Conservation (phyloP, 2,329 filamentous ascomycete genomes). For the Trichophyton mentagrophytes region DNA sequence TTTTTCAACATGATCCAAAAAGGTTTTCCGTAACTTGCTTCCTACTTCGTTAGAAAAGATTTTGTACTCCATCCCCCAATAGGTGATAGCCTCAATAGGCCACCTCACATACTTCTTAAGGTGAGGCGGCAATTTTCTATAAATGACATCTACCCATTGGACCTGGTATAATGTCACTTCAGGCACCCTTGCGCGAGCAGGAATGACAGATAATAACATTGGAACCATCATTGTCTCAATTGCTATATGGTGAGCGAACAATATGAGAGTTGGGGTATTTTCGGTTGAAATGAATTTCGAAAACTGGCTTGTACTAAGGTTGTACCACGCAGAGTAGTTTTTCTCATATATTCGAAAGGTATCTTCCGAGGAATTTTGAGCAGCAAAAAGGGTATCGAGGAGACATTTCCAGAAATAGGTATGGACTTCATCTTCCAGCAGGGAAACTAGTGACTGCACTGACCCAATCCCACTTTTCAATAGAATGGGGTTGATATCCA, state of each 20-base stretch:
- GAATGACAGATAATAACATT: background rate
- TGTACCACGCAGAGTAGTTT: constrained; percentile 1
- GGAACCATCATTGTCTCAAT: background rate
- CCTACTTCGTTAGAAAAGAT: background rate
- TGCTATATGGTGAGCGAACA: background rate
- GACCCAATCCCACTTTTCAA: background rate
- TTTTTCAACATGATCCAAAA: background rate
- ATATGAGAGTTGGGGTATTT: background rate
- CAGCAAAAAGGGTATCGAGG: background rate
- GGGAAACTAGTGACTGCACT: background rate
- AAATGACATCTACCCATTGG: constrained; percentile 2
- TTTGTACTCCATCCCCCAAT: background rate
- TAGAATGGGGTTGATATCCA: background rate
- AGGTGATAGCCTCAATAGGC: background rate
- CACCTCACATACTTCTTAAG: background rate
- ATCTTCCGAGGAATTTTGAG: background rate
- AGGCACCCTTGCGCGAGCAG: background rate
- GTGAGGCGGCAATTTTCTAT: background rate
- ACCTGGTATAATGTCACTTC: background rate
- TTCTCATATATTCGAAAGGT: background rate
- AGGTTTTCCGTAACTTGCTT: background rate
- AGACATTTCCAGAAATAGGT: background rate
- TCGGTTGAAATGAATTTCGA: background rate
- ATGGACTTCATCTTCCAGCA: background rate
- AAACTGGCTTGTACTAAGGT: background rate